Evolutionary conservation across 73 alveolate species (phyloP).

Genomic region (Symbiodinium pilosum): DNA sequence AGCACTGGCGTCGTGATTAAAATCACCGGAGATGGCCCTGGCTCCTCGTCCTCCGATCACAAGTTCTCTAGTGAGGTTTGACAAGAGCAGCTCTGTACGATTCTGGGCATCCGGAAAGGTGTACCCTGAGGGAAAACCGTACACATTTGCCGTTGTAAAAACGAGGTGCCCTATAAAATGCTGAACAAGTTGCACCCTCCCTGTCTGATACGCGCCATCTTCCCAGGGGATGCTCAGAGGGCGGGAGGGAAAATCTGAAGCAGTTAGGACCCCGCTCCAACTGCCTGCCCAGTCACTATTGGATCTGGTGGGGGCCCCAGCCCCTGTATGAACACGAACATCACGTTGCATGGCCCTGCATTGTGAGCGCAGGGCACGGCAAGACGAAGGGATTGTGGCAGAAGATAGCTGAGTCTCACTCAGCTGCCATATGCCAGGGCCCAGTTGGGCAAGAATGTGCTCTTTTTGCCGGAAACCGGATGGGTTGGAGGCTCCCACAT

Average conservation of each 20-base stretch:
- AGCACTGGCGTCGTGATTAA: too few relatives aligned
- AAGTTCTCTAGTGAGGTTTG: not conserved
- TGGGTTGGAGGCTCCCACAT: too few relatives aligned
- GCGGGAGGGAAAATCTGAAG: not conserved
- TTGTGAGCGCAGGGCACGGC: not conserved
- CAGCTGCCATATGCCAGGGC: too few relatives aligned
- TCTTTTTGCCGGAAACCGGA: too few relatives aligned
- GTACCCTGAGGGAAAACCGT: not conserved
- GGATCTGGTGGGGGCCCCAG: not conserved
- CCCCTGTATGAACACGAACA: not conserved
- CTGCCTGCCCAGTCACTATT: not conserved
- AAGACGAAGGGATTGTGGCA: not conserved
- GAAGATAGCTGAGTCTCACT: not conserved
- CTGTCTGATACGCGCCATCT: not conserved
- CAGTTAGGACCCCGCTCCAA: not conserved
- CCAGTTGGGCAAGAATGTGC: too few relatives aligned
- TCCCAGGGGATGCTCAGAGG: not conserved
- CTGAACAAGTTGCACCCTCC: not conserved
- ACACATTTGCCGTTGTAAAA: not conserved
- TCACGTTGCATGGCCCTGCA: not conserved
- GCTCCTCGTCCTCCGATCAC: too few relatives aligned
- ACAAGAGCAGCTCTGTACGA: not conserved
- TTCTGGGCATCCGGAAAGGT: not conserved
- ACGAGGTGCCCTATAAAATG: not conserved
- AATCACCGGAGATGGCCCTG: too few relatives aligned